Evolutionary conservation across 169 alveolate species (phyloP).

Genomic region (Plasmodium gaboni): DNA sequence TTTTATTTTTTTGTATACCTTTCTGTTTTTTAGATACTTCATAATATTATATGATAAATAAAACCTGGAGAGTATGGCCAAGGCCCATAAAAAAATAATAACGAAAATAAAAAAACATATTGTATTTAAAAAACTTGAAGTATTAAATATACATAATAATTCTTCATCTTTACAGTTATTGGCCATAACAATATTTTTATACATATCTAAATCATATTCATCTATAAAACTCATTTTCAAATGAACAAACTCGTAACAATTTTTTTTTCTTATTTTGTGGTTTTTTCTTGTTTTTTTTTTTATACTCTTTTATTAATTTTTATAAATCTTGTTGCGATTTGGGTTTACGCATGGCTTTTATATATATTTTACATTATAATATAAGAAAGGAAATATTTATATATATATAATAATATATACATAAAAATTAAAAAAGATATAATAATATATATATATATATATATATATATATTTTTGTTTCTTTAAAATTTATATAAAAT

Average conservation of each 20-base stretch:
- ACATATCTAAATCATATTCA: constrained; percentile 58
- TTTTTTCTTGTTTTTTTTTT: not conserved
- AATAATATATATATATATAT: too few species aligned
- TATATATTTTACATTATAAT: too few species aligned
- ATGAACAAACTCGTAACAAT: not conserved
- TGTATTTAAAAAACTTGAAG: constrained; percentile 43
- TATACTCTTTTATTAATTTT: not conserved
- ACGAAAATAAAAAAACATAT: constrained; percentile 36
- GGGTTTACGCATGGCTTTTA: too few species aligned
- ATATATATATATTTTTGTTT: too few species aligned
- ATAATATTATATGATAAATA: constrained; percentile 33
- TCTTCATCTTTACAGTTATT: constrained; percentile 59
- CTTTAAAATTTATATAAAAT: too few species aligned
- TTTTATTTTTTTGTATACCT: constrained; percentile 1
- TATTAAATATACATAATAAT: constrained; percentile 29
- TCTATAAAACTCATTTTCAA: constrained; percentile 40
- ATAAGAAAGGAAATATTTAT: too few species aligned
- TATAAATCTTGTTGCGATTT: too few species aligned
- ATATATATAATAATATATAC: too few species aligned
- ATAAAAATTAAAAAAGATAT: too few species aligned
- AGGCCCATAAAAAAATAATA: constrained; percentile 27
- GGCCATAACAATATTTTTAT: constrained; percentile 46
- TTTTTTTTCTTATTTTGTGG: not conserved
- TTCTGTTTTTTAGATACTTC: constrained; percentile 37
- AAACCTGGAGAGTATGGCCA: constrained; percentile 17